Base-by-base conservation (phyloP, 169 alveolate genomes). In the Babesia gibsoni region DNA sequence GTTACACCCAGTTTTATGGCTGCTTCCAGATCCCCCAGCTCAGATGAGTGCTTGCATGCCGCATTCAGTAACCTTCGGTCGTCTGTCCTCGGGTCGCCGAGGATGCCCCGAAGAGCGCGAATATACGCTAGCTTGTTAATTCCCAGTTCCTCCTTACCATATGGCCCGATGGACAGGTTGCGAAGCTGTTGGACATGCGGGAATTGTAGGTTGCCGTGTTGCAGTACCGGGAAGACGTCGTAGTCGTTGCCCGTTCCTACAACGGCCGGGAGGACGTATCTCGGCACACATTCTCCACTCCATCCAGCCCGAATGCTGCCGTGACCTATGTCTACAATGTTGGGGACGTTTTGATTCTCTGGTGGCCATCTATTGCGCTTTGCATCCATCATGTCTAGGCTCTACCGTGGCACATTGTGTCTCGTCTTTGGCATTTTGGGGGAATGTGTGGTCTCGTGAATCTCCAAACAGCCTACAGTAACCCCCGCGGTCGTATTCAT, bases 191-290 rank as follows among this genome's bases (percentile, higher is more conserved):
- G 32, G 20, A 70, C 82, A 8, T 6, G 16, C 52, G 23, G 27
- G 23, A 14, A 22, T 23, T 30, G 32, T 25, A 14, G 12, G 67
- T 52, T 23, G 22, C 61, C n/a, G 41, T 41, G 45, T 23, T 61
- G 46, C 35, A 70, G 42, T 30, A 70, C 46, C n/a, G 82, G 82
- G 66, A 70, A 70, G 25, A 70, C 74, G 35, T 70, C 73, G 52
- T 37, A 22, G 52, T 35, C 67, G 16, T 41, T 59, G 18, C 73
- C 70, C 10, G 48, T 22, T n/a, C 82, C 82, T 12, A 70, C 56
- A n/a, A 67, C 37, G 4, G 82, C 41, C 23, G 82, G 64, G 73
- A 72, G 58, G 9, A 56, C 18, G 48, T 35, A 67, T 10, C 63
- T 25, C 41, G 82, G 82, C 23, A 10, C 23, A 20, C 43, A 22